Evolutionary conservation across 345 rosid genomes (phyloP), one percentile per base, ranked within the genome.

Genomic region (Citrus mangshanensis): DNA sequence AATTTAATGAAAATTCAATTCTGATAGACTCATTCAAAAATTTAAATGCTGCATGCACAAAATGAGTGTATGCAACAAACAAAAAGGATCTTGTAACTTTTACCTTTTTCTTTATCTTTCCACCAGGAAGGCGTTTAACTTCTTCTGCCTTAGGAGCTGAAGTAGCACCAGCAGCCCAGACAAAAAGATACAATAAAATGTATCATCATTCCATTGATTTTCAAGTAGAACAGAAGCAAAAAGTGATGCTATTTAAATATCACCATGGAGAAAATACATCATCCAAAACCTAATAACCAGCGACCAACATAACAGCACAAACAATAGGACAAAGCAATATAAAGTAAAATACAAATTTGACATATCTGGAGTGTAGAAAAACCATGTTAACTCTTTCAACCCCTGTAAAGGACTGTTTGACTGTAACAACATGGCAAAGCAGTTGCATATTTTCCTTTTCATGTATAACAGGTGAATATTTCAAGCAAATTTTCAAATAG

Each of bases 71-170:
- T 30, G 5, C 51, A 63, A 32, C 10, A 19, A n/a, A 32, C 13
- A 30, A 58, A 27, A 55, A 35, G 35, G n/a, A 54, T 16, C 13
- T 40, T 27, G 4, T 38, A 37, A 77, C 37, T 70, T 78, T 80
- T 79, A 85, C 91, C 70, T 87, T 89, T 84, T 85, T 86, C 81
- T 86, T 88, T 10, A 82, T 80, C 75, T 88, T 88, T 59, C 87
- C 87, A 40, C 91, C 89, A 59, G 89, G 88, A 74, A 85, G 87
- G 64, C 87, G 85, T 74, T 85, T 88, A 14, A 88, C 87, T 74
- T 82, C 89, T 77, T 83, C 88, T 65, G 73, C 82, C 83, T 82
- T 86, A 30, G 84, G 27, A 40, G 79, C 78, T 70, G 69, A 63
- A 75, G 63, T 74, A 55, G 70, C 60, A 61, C 74, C 78, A 68